Evolutionary conservation across 2,329 filamentous ascomycete species (phyloP).

Genomic region (Neodidymelliopsis sp.): DNA sequence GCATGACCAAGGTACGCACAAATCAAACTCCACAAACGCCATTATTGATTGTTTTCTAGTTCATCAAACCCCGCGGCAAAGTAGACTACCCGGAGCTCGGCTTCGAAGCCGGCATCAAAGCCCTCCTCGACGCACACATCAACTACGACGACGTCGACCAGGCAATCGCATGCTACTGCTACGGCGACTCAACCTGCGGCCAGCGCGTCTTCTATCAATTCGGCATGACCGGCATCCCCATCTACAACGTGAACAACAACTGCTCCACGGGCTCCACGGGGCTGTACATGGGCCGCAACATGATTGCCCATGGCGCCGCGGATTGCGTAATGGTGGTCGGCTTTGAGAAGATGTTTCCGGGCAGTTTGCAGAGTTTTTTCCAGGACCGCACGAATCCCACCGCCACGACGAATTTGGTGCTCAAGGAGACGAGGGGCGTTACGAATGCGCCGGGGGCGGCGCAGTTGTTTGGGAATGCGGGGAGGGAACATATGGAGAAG

Average conservation of each 20-base stretch:
- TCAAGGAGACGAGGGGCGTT: constrained; percentile 80
- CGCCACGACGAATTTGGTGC: constrained; percentile 76
- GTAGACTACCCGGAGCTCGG: constrained; percentile 95
- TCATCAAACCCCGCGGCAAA: constrained; percentile 95
- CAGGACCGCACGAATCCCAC: constrained; percentile 84
- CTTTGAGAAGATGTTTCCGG: constrained; percentile 98
- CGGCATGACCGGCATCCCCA: constrained; percentile 94
- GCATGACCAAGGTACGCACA: constrained; percentile 85
- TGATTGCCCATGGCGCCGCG: constrained; percentile 80
- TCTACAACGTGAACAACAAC: constrained; percentile 99
- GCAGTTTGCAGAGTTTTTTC: constrained; percentile 83
- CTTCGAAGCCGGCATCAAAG: constrained; percentile 90
- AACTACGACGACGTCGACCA: constrained; percentile 97
- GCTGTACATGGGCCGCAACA: constrained; percentile 79
- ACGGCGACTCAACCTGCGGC: constrained; percentile 92
- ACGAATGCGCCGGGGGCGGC: constrained; percentile 85
- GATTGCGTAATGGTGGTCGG: constrained; percentile 92
- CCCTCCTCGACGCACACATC: constrained; percentile 82
- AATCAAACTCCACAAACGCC: too few species aligned
- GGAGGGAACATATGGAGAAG: constrained; percentile 94
- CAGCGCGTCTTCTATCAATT: constrained; percentile 99
- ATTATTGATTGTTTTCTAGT: constrained; percentile 60
- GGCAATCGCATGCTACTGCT: constrained; percentile 97
- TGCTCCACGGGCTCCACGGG: constrained; percentile 96
- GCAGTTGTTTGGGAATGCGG: constrained; percentile 96